A percentile compares a stretch with the other conserved stretches of the same genome.
These are phyloP conservation scores for Gillenia trifoliata DNA, from an alignment of 306 rosid genomes.

Conservation along the genomic window DNA sequence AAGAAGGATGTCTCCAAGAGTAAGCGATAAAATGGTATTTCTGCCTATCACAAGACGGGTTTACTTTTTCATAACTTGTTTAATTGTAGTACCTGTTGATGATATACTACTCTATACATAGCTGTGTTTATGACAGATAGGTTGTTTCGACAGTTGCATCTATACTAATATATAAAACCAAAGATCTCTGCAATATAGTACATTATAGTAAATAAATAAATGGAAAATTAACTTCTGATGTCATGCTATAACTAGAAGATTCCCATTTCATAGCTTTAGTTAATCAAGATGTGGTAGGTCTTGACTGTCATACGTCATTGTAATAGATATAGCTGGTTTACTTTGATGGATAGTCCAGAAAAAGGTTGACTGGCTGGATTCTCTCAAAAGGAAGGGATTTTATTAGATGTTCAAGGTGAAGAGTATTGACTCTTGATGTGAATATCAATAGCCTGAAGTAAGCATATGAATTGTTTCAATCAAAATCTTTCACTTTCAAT, in stretches of 20 bases:
- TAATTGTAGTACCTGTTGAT: no score
- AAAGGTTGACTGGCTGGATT: neutral
- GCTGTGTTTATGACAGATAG: neutral
- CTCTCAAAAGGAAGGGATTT: neutral
- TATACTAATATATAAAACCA: neutral
- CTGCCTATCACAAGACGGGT: neutral
- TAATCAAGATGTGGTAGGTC: neutral
- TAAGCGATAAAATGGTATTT: conserved; percentile 69
- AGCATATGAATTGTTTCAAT: neutral
- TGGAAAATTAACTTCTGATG: neutral
- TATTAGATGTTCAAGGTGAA: neutral
- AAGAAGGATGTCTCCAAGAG: conserved; percentile 60
- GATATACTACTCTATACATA: neutral
- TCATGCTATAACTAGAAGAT: neutral
- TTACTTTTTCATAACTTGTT: neutral
- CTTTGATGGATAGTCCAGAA: neutral
- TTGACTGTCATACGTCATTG: neutral
- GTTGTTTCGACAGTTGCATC: neutral
- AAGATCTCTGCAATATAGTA: neutral
- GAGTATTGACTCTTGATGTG: neutral
- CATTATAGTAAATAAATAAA: neutral
- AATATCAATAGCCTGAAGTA: neutral
- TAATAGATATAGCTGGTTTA: neutral
- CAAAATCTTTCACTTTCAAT: neutral
- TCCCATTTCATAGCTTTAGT: neutral